Base-by-base conservation (phyloP, 2,329 filamentous ascomycete species). In the Aspergillus ustus region DNA sequence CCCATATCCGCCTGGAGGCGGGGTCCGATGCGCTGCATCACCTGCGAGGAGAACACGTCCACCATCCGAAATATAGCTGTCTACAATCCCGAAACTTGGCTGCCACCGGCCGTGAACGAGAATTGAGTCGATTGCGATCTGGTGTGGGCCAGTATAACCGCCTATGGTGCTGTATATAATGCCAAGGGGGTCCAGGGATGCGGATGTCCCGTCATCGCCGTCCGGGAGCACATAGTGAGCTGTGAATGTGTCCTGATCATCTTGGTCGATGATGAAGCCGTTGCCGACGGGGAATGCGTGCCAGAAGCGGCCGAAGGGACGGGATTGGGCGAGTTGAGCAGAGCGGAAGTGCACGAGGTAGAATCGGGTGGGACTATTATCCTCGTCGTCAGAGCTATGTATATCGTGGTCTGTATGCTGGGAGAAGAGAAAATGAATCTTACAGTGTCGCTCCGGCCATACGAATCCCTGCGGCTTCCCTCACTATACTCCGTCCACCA, bases 1-100 rank as follows among this genome's bases (percentile, higher is more conserved):
- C 4, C 77, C 78, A 51, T 78, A 75, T 0, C 76, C 77, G 4
- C 77, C 77, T 3, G 67, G 68, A 1, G 76, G 74, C n/a, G 71
- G 68, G 19, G 71, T 73, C 25, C 70, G 66, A 60, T 79, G 76
- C 7, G 76, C 76, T 44, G 72, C 52, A 60, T 78, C 75, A 4
- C 74, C 74, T 7, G 69, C 71, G 2, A 77, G 68, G n/a, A 77
- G 71, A 2, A 74, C 64, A 3, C 66, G 63, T 2, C 64, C 59
- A 8, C 48, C 31, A 3, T 56, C 22, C 4, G 61, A 67, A 8
- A 57, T 52, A 45, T 71, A 76, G 6, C 52, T 31, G 5, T 73
- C 66, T 0, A 73, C 73, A 5, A 77, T 51, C 28, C 54, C 63
- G 34, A 75, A 72, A 45, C 69, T 73, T 2, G 72, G 70, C 34